phyloP scores from a whole-genome alignment of 2,329 filamentous ascomycete species.

The Metarhizium sp. region DNA sequence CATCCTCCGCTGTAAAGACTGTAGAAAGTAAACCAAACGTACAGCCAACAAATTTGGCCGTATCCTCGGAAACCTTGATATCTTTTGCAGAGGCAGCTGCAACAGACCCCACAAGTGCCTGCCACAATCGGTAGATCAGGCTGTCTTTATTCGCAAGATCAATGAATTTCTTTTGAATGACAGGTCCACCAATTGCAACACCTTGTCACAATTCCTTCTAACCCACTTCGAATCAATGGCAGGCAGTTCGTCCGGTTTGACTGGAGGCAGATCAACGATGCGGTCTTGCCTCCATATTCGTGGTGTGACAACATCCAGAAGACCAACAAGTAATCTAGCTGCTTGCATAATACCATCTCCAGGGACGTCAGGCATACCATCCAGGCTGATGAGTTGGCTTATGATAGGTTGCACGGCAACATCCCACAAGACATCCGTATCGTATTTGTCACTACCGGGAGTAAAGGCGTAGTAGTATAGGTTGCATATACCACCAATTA shows the following conservation, averaged over 20 bases:
- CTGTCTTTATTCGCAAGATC: conserved; percentile 54
- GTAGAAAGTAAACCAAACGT: conserved; percentile 60
- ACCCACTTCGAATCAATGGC: conserved; percentile 81
- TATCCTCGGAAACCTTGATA: conserved; percentile 78
- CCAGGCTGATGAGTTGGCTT: conserved; percentile 37
- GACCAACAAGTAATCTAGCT: conserved; percentile 58
- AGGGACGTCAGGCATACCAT: conserved; percentile 26
- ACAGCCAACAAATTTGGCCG: conserved; percentile 67
- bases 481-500: conserved; percentile 65
- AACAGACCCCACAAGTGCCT: conserved; percentile 50
- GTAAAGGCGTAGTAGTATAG: conserved; percentile 76
- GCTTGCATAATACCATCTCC: conserved; percentile 48
- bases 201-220: conserved; percentile 55
- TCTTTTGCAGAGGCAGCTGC: conserved; percentile 70
- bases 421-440: conserved; percentile 73
- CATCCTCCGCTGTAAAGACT: conserved; percentile 22
- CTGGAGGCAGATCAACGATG: conserved; percentile 49
- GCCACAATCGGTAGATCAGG: conserved; percentile 45
- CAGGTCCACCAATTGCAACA: conserved; percentile 54
- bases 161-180: conserved; percentile 52
- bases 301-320: conserved; percentile 52
- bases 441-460: conserved; percentile 54
- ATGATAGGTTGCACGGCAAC: conserved; percentile 59
- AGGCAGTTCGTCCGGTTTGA: conserved; percentile 68
- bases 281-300: conserved; percentile 67